phyloP scores from a whole-genome alignment of 2,329 filamentous ascomycete genomes.

The Harringtonia lauricola region DNA sequence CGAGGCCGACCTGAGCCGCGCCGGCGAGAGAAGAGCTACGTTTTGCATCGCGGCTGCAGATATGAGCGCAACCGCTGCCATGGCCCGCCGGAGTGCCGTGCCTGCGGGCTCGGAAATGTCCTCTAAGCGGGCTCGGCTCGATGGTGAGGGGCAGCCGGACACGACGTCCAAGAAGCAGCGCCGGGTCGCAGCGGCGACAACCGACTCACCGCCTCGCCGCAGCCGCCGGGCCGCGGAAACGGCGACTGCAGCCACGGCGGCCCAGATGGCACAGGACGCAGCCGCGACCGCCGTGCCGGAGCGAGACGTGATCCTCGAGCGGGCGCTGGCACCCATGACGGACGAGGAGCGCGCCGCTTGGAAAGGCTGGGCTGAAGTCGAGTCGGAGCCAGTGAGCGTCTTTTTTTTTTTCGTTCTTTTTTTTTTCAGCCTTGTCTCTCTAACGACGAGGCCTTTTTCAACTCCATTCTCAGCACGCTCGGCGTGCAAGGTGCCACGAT shows the following conservation, averaged over 20 bases:
- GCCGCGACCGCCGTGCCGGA: conserved; percentile 4
- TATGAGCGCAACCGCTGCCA: no score
- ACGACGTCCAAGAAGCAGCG: no score
- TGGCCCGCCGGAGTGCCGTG: no score
- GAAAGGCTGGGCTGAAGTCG: conserved; percentile 72
- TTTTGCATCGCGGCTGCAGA: no score
- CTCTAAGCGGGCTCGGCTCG: no score
- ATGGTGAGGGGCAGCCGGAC: no score
- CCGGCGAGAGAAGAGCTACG: no score
- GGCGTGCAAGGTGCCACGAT: conserved; percentile 65
- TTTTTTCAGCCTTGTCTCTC: conserved; percentile 11
- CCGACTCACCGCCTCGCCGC: no score
- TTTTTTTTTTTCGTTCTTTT: background rate
- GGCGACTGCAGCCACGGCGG: conserved; percentile 3
- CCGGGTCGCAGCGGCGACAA: no score
- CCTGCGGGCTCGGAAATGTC: no score
- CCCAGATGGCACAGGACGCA: conserved; percentile 1
- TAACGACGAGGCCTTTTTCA: conserved; percentile 65
- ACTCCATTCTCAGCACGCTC: conserved; percentile 68
- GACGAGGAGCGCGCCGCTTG: conserved; percentile 46
- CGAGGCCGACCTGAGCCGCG: no score
- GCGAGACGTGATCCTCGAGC: conserved; percentile 13
- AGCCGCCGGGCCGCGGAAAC: background rate
- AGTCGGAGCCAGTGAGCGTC: conserved; percentile 69
- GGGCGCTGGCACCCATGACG: conserved; percentile 33